Evolutionary conservation across 768 basidiomycete genomes (phyloP).

Genomic region (Phanerodontia chrysosporium): DNA sequence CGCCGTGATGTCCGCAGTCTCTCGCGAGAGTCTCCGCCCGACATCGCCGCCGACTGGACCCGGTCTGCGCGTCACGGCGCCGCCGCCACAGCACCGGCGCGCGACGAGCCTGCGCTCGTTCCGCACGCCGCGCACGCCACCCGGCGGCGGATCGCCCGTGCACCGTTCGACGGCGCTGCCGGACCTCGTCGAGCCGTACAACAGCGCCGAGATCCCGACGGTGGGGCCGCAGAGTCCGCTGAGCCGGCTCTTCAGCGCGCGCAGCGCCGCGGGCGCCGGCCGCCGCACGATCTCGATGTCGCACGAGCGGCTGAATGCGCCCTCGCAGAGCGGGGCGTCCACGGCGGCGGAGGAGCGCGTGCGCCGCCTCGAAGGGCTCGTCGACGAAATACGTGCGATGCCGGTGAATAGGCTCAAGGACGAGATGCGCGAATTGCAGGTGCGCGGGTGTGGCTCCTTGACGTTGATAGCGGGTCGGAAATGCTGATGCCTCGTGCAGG

Average conservation of each 20-base stretch:
- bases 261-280: conserved; percentile 4
- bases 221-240: conserved; percentile 42
- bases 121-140: conserved; percentile 13
- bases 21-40: conserved; percentile 7
- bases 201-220: conserved; percentile 21
- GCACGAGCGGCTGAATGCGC: conserved; percentile 17
- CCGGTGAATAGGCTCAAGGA: conserved; percentile 67
- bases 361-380: conserved; percentile 52
- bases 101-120: background rate
- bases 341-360: conserved; percentile 39
- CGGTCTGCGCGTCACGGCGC: background rate
- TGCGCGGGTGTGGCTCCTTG: conserved; percentile 24
- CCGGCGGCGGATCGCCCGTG: conserved; percentile 21
- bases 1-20: background rate
- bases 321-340: conserved; percentile 2
- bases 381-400: conserved; percentile 60
- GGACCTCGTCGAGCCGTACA: conserved; percentile 16
- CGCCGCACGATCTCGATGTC: conserved; percentile 13
- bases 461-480: background rate
- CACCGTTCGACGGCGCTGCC: conserved; percentile 24
- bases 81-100: background rate
- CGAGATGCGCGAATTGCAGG: conserved; percentile 83
- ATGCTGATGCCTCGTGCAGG: conserved; percentile 13
- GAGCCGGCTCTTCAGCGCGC: conserved; percentile 39
- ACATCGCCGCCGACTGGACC: background rate